A percentile compares a stretch with the other conserved stretches of the same genome.
These are phyloP conservation scores for Echria macrotheca DNA, from an alignment of 495 filamentous ascomycete species.

Conservation along the genomic window DNA sequence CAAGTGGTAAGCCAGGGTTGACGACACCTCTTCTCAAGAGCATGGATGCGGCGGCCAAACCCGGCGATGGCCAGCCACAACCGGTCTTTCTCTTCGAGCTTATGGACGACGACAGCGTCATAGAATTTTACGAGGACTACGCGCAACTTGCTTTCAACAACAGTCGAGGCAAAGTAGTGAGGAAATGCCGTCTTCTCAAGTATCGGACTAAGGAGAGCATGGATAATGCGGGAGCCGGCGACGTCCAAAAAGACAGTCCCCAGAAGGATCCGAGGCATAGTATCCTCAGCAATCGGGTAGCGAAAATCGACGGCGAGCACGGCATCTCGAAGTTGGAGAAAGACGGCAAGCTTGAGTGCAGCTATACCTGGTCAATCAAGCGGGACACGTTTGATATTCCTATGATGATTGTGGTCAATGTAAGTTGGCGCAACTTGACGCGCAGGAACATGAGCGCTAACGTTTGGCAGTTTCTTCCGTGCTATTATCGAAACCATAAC, in stretches of 20 bases:
- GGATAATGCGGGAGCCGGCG: slow-evolving; percentile 14
- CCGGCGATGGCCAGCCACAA: slow-evolving; percentile 42
- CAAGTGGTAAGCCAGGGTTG: slow-evolving; percentile 32
- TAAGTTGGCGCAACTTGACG: no score
- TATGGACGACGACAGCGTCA: slow-evolving; percentile 86
- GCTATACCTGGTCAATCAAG: slow-evolving; percentile 94
- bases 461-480: slow-evolving; percentile 45
- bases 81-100: slow-evolving; percentile 88
- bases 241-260: slow-evolving; percentile 15
- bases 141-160: slow-evolving; percentile 85
- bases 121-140: slow-evolving; percentile 96
- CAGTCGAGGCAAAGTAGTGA: slow-evolving; percentile 74
- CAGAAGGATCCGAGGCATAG: slow-evolving; percentile 42
- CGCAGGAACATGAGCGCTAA: no score
- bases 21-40: slow-evolving; percentile 42
- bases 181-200: slow-evolving; percentile 80
- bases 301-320: slow-evolving; percentile 66
- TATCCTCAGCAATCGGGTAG: slow-evolving; percentile 47
- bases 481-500: slow-evolving; percentile 44
- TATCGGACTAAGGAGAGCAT: slow-evolving; percentile 71
- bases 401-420: slow-evolving; percentile 96
- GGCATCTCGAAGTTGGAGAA: slow-evolving; percentile 71
- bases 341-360: slow-evolving; percentile 90
- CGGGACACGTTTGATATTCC: slow-evolving; percentile 97
- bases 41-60: slow-evolving; percentile 23